Conservation (phyloP, 2,329 filamentous ascomycete genomes). For the Rutstroemia sp. region DNA sequence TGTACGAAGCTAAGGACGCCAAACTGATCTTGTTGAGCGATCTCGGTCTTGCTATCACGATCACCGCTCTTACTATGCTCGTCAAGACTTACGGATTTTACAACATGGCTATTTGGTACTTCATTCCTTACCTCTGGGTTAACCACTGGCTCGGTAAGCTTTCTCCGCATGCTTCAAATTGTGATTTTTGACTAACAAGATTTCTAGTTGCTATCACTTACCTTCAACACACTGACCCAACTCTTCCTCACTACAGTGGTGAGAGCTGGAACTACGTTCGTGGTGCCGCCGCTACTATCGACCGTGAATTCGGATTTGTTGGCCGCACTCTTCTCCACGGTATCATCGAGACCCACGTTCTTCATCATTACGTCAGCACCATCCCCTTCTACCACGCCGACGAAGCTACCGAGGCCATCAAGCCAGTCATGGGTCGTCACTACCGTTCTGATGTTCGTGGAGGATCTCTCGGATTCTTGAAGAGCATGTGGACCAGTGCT, state of each 20-base stretch:
- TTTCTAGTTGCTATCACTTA: slow-evolving; percentile 83
- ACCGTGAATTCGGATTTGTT: slow-evolving; percentile 95
- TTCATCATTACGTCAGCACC: slow-evolving; percentile 93
- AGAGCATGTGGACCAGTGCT: slow-evolving; percentile 70
- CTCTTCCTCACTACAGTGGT: slow-evolving; percentile 83
- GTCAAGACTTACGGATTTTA: slow-evolving; percentile 72
- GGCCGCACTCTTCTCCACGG: slow-evolving; percentile 41
- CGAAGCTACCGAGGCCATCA: slow-evolving; percentile 90
- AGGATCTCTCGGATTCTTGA: slow-evolving; percentile 76
- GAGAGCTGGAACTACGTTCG: slow-evolving; percentile 89
- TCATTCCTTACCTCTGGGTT: slow-evolving; percentile 91
- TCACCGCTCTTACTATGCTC: slow-evolving; percentile 54
- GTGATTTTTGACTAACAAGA: slow-evolving; percentile 20
- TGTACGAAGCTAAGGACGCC: slow-evolving; percentile 89
- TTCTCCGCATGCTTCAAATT: neutral
- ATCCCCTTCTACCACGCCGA: slow-evolving; percentile 97
- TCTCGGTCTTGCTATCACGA: slow-evolving; percentile 58
- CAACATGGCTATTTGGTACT: slow-evolving; percentile 93
- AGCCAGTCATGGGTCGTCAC: slow-evolving; percentile 89
- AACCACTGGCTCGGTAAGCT: slow-evolving; percentile 96
- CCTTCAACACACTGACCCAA: slow-evolving; percentile 93
- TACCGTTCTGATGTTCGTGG: slow-evolving; percentile 78
- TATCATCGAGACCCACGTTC: slow-evolving; percentile 55
- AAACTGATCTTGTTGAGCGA: slow-evolving; percentile 83
- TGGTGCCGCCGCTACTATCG: slow-evolving; percentile 90